These are phyloP conservation scores for Grosmannia serpens DNA, from an alignment of 2,329 filamentous ascomycete species.

Conservation along the genomic window DNA sequence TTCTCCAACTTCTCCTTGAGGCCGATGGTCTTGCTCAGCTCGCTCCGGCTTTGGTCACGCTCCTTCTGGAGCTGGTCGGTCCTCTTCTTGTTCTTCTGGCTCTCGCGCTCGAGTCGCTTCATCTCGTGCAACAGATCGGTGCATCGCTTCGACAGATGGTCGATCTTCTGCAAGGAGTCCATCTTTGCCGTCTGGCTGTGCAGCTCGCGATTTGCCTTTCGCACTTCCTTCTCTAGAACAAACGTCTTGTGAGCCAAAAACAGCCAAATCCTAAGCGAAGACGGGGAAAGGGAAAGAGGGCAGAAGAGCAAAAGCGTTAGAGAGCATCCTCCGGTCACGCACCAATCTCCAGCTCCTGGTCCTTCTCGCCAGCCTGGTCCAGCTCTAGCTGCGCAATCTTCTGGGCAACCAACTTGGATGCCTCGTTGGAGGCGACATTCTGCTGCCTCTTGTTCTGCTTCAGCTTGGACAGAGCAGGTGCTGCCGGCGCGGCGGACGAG, in stretches of 20 bases:
- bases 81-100: constrained; percentile 90
- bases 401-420: constrained; percentile 80
- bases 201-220: constrained; percentile 84
- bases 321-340: constrained; percentile 10
- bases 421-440: constrained; percentile 72
- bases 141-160: constrained; percentile 80
- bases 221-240: constrained; percentile 78
- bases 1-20: constrained; percentile 97
- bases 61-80: constrained; percentile 93
- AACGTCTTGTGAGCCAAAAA: not conserved
- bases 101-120: constrained; percentile 90
- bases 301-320: not conserved
- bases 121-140: constrained; percentile 86
- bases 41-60: constrained; percentile 77
- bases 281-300: not conserved
- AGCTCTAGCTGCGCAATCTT: constrained; percentile 93
- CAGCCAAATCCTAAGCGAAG: not conserved
- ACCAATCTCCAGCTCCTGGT: constrained; percentile 95
- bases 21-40: constrained; percentile 79
- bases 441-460: constrained; percentile 86
- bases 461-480: constrained; percentile 25
- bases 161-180: constrained; percentile 83
- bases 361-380: constrained; percentile 85
- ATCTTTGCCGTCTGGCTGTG: constrained; percentile 83
- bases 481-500: constrained; percentile 25